phyloP scores from a whole-genome alignment of 2,329 filamentous ascomycete genomes.

The Aspergillus floridensis region DNA sequence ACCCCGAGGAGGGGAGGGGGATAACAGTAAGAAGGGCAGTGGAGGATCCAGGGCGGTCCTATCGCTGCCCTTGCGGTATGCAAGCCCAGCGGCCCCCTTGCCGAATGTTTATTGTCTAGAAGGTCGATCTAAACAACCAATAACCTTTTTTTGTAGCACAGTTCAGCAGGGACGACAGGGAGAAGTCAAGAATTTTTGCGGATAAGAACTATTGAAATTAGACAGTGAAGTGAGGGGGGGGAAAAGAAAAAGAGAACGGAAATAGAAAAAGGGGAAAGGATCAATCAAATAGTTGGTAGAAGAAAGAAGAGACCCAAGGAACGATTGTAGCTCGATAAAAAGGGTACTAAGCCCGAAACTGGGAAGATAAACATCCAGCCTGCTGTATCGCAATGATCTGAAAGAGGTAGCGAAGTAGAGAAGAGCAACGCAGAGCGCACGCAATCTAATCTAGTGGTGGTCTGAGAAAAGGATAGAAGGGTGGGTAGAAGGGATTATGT shows the following conservation, averaged over 20 bases:
- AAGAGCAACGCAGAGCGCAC: too few relatives aligned
- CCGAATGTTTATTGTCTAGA: constrained; percentile 16
- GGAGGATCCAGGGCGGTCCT: constrained; percentile 12
- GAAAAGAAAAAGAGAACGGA: background rate
- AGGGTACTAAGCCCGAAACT: constrained; percentile 1
- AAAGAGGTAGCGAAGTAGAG: background rate
- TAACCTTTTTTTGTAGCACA: background rate
- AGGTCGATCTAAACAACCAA: background rate
- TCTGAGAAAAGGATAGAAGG: background rate
- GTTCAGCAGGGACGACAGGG: constrained; percentile 1
- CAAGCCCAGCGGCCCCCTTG: constrained; percentile 15
- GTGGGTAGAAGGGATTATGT: too few relatives aligned
- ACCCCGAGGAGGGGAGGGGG: too few relatives aligned
- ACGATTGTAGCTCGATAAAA: background rate
- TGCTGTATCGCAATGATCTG: too few relatives aligned
- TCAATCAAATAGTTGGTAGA: background rate
- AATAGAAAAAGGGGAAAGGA: background rate
- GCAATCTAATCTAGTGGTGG: background rate
- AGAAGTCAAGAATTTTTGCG: background rate
- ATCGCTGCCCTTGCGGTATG: constrained; percentile 16
- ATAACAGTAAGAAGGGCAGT: background rate
- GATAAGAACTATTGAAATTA: background rate
- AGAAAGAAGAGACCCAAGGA: background rate
- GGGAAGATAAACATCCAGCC: background rate
- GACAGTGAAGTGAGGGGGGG: background rate